A percentile compares a stretch with the other conserved stretches of the same genome.
Evolutionary conservation across 345 rosid species (phyloP).

Genomic region (Ceriops decandra): DNA sequence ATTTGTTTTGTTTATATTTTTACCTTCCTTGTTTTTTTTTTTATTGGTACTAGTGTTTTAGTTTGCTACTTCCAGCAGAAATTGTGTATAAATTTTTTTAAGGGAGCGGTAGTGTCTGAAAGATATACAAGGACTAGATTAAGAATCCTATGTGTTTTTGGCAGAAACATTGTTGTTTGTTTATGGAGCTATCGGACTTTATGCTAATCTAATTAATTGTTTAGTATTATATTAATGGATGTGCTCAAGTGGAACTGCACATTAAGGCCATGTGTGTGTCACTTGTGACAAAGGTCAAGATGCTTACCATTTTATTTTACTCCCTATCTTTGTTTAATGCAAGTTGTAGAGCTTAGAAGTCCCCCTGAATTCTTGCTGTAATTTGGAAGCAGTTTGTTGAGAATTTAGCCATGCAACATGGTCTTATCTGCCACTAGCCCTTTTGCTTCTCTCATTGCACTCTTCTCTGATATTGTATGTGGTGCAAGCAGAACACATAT

Average conservation of each 20-base stretch:
- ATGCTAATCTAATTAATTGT: constrained; percentile 15
- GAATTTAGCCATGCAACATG: neutral
- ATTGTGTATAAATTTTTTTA: constrained; percentile 32
- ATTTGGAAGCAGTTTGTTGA: neutral
- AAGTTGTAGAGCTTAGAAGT: constrained; percentile 9
- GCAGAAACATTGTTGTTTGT: constrained; percentile 20
- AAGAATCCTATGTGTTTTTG: constrained; percentile 22
- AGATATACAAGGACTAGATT: constrained; percentile 14
- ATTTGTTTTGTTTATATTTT: constrained; percentile 51
- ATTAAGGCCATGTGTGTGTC: constrained; percentile 11
- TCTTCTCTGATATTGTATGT: neutral
- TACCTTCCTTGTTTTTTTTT: constrained; percentile 9
- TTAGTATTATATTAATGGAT: constrained; percentile 17
- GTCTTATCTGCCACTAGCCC: neutral
- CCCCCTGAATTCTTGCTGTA: neutral
- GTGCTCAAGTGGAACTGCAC: constrained; percentile 15
- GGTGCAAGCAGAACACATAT: neutral
- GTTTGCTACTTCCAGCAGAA: constrained; percentile 31
- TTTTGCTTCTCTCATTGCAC: neutral
- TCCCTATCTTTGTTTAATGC: constrained; percentile 19
- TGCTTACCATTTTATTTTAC: constrained; percentile 11
- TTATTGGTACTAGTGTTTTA: constrained; percentile 11
- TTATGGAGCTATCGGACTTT: constrained; percentile 11
- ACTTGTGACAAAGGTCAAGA: constrained; percentile 40
- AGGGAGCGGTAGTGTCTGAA: constrained; percentile 21